phyloP scores from a whole-genome alignment of 2,329 filamentous ascomycete genomes.

The Xenoacremonium recifei region DNA sequence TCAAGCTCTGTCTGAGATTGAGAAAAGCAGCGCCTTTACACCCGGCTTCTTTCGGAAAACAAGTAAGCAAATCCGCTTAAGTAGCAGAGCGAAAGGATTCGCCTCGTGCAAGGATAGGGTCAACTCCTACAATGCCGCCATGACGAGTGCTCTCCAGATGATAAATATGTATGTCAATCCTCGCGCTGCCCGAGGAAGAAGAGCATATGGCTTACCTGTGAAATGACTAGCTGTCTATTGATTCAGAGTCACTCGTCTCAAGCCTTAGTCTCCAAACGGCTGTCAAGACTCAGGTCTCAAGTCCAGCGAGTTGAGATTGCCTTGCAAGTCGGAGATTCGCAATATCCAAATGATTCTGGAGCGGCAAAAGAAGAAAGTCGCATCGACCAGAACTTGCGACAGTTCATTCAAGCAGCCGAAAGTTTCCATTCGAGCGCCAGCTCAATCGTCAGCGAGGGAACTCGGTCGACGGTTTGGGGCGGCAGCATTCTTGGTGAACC shows the following conservation, averaged over 20 bases:
- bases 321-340: neutral
- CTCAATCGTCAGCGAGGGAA: neutral
- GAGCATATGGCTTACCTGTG: neutral
- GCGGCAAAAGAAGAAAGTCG: neutral
- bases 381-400: neutral
- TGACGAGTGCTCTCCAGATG: constrained; percentile 5
- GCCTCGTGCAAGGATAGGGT: neutral
- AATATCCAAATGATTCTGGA: neutral
- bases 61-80: constrained; percentile 2
- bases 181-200: neutral
- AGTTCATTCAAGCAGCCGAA: constrained; percentile 1
- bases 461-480: constrained; percentile 1
- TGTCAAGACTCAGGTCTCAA: neutral
- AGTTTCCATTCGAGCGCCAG: constrained; percentile 1
- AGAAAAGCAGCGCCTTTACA: neutral
- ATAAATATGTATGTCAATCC: constrained; percentile 1
- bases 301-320: constrained; percentile 1
- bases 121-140: constrained; percentile 2
- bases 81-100: neutral
- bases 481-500: neutral
- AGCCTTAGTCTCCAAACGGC: neutral
- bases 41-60: constrained; percentile 1
- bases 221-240: constrained; percentile 1
- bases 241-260: constrained; percentile 2
- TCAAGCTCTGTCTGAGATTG: neutral